Evolutionary conservation across 1,139 yeast species (phyloP), one percentile per base, ranked within the genome.

Genomic region (Kazachstania sp.): DNA sequence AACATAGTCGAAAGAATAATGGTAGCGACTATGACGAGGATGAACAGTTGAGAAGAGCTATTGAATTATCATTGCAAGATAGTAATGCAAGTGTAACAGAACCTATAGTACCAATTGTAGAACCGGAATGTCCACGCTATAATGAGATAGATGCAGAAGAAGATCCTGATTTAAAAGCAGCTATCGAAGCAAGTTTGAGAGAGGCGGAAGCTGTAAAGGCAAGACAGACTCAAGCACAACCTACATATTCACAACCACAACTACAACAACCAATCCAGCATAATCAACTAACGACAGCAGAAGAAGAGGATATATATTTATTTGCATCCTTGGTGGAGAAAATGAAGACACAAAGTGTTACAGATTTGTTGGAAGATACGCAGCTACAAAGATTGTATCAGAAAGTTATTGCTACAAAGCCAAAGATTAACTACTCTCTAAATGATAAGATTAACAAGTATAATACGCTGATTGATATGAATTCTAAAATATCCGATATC

Each of bases 131-230:
- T 15, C 11, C 23, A n/a, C 23, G 15, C 11, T 23, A 13, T 7
- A 75, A 65, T 3, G 86, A 80, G 2, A 20, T 37, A 3, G 39
- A 37, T 6, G 13, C n/a, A 3, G 94, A 83, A 9, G 86, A 85
- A 30, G 97, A 92, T 55, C 94, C 83, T 34, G 96, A 87, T 39
- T 76, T 92, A 81, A 85, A 81, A 62, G 95, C 94, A 1, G 98
- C 97, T 0, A 88, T 92, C 51, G 95, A 86, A n/a, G 97, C 95
- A 1, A 86, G 95, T 66, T 72, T 92, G 53, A 73, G 75, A 49
- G 96, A 87, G 51, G 75, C 83, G 63, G 78, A 83, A 55, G 68
- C 61, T 59, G 73, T 61, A 57, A 62, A 64, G 41, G 51, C 52
- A 41, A 56, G 56, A 15, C 8, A 29, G 7, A 13, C 35, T 29